Base-by-base conservation (phyloP, 2,329 filamentous ascomycete species). In the Pseudogymnoascus sp. region DNA sequence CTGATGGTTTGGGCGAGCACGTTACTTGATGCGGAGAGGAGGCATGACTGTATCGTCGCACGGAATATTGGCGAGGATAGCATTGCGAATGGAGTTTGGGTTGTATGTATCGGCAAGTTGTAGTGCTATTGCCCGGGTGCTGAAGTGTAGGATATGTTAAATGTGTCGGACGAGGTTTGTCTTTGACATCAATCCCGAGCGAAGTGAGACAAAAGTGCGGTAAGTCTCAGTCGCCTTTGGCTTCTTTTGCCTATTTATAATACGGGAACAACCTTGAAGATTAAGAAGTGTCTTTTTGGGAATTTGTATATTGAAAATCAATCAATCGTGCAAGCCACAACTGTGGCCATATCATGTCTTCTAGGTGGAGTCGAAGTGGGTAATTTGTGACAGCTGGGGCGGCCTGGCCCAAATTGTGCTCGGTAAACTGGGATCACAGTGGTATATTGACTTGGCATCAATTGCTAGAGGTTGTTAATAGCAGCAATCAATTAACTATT, bases 1-100 rank as follows among this genome's bases (percentile, higher is more conserved):
- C 81, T 81, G 65, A 95, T 83, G 63, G 80, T 77, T 75, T 95
- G 91, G 8, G 89, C 90, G 59, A 93, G 75, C 25, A 92, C 72
- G 71, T 91, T 92, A 65, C 89, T 90, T 14, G 87, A 77, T 60
- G 84, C 84, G 66, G 82, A 84, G 37, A 93, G 80, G 34, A 85
- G 72, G 21, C 84, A 83, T 18, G 87, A 84, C 76, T 93, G 89
- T 60, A 88, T 69, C 4, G 85, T 88, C 34, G 84, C 83, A 61
- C 75, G 79, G 25, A 86, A 72, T 49, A 90, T 80, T 3, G 85
- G 81, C 2, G 83, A 77, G 11, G 49, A 56, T 14, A 18, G 7
- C 49, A 56, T 56, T 34, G 28, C 12, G 11, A 18, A 21, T 34
- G 5, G 75, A 66, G 5, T 34, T 4, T 14, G 3, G 5, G 28